Percentiles rank a stretch among this genome's conserved stretches.
These are phyloP conservation scores for Eucalyptus tenuipes DNA, from an alignment of 345 rosid species.

Conservation along the genomic window DNA sequence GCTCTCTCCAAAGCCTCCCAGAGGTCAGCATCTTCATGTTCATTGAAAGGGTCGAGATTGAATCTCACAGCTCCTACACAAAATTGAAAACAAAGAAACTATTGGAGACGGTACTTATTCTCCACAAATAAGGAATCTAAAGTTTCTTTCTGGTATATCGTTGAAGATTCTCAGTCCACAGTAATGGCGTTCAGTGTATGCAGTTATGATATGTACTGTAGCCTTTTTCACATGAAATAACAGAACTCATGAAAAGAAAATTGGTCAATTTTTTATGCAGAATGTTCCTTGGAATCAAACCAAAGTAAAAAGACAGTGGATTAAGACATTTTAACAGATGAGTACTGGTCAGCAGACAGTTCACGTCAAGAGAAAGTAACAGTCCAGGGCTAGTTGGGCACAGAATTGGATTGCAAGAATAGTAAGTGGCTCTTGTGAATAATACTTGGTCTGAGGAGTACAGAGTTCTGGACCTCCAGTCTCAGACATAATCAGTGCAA, in stretches of 20 bases:
- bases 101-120: background rate
- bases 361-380: background rate
- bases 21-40: slow-evolving; percentile 83
- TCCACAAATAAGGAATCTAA: background rate
- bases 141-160: background rate
- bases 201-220: background rate
- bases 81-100: background rate
- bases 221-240: background rate
- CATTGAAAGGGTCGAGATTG: slow-evolving; percentile 84
- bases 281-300: background rate
- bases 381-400: background rate
- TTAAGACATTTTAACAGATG: background rate
- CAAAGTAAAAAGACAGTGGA: background rate
- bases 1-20: slow-evolving; percentile 94
- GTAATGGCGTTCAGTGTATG: background rate
- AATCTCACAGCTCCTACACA: slow-evolving; percentile 74
- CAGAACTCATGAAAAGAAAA: background rate
- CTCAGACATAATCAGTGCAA: background rate
- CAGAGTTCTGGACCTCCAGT: background rate
- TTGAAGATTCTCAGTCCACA: background rate
- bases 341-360: background rate
- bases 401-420: background rate
- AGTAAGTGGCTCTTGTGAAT: background rate
- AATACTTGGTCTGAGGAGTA: background rate
- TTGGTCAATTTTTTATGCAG: background rate